Percentiles rank a stretch among this genome's conserved stretches.
phyloP scores from a whole-genome alignment of 345 rosid genomes.

The Combretum micranthum region DNA sequence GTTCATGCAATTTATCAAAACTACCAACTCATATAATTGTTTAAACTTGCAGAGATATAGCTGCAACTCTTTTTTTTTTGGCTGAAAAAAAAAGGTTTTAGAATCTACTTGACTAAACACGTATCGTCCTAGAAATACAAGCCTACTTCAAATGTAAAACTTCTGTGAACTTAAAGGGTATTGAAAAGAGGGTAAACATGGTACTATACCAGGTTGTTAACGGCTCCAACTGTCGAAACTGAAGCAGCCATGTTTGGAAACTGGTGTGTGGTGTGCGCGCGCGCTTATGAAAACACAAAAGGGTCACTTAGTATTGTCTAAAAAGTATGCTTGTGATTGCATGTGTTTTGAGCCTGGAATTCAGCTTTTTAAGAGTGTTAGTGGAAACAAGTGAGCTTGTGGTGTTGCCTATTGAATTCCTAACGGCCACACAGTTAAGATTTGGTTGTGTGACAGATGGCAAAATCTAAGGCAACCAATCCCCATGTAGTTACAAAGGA shows the following conservation, averaged over 20 bases:
- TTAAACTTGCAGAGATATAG: too few species aligned
- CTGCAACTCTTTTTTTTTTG: too few species aligned
- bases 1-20: too few species aligned
- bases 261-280: background rate
- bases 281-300: background rate
- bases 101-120: too few species aligned
- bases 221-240: constrained; percentile 10
- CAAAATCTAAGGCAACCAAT: background rate
- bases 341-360: too few species aligned
- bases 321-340: too few species aligned
- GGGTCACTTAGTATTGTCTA: background rate
- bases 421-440: constrained; percentile 4
- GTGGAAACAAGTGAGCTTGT: constrained; percentile 5
- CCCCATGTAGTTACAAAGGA: background rate
- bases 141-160: too few species aligned
- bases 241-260: constrained; percentile 13
- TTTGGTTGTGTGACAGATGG: constrained; percentile 11
- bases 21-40: too few species aligned
- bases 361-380: too few species aligned
- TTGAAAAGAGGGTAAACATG: background rate
- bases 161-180: background rate
- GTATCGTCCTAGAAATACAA: too few species aligned
- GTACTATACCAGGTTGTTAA: constrained; percentile 4
- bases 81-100: too few species aligned
- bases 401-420: background rate